Evolutionary conservation across 2,329 filamentous ascomycete species (phyloP), one percentile per base, ranked within the genome.

Genomic region (Dothideomycetes sp.): DNA sequence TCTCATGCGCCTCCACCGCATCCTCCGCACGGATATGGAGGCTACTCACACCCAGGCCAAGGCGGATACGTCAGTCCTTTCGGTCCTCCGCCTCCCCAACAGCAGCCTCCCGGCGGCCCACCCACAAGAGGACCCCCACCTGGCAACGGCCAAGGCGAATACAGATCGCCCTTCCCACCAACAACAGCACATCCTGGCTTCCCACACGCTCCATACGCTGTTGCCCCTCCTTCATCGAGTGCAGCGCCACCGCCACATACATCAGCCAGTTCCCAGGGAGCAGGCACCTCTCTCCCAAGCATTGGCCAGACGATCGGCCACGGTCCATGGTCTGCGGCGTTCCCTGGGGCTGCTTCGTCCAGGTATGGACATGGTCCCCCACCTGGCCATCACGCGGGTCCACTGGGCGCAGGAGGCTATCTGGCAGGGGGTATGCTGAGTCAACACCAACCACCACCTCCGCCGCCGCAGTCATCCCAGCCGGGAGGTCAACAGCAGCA

Each of bases 1-100:
- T n/a, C 7, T 32, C 39, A 36, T 4, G 27, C 17, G n/a, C 19
- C 24, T n/a, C 39, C 19, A 19, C 39, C 36, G 19, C 39, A 41
- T 12, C 18, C 18, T 11, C 38, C 19, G 8, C 39, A 36, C 7
- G 18, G 33, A 17, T 34, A 41, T 5, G 7, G 14, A n/a, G 11
- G 5, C 10, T n/a, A 32, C n/a, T n/a, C n/a, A 15, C 30, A 16
- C 37, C 32, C 19, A 29, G 27, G 1, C 12, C 34, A 15, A 27
- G 22, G 22, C 12, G 34, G 34, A 2, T 41, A 32, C n/a, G 29
- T 34, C 17, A 15, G 31, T 5, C 39, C 39, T 2, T 16, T 22
- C 4, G 12, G 34, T 3, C 38, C 29, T n/a, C 32, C 32, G n/a
- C n/a, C n/a, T n/a, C n/a, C n/a, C n/a, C n/a, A n/a, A n/a, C n/a